Conservation (phyloP, 768 basidiomycete genomes). For the Auriculariales sp. region DNA sequence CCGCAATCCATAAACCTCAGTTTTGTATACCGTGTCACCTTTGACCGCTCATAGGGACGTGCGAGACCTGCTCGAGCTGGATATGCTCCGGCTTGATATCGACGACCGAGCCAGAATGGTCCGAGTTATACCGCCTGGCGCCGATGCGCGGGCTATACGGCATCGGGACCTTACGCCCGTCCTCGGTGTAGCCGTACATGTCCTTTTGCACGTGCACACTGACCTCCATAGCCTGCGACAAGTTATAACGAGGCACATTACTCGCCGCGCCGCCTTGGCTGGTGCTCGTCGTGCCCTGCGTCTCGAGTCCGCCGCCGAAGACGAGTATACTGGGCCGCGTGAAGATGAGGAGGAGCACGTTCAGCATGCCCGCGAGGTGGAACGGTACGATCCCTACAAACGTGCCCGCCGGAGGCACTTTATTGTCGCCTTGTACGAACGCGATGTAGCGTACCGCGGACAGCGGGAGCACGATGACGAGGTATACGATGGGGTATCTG, state of each 20-base stretch:
- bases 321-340: slow-evolving; percentile 22
- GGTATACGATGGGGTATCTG: slow-evolving; percentile 27
- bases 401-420: slow-evolving; percentile 16
- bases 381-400: slow-evolving; percentile 20
- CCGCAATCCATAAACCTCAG: no score
- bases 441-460: slow-evolving; percentile 25
- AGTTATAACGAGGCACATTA: no score
- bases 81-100: no score
- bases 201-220: not conserved
- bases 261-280: not conserved
- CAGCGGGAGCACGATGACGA: slow-evolving; percentile 23
- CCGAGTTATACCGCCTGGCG: no score
- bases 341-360: slow-evolving; percentile 23
- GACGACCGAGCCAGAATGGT: no score
- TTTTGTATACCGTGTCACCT: no score
- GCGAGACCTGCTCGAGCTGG: no score
- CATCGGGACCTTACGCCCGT: no score
- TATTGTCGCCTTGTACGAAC: slow-evolving; percentile 10
- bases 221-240: not conserved
- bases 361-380: slow-evolving; percentile 24
- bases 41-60: no score
- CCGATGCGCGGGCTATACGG: no score
- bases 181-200: no score
- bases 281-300: not conserved
- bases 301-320: slow-evolving; percentile 9